Percentiles rank a stretch among this genome's conserved stretches.
Evolutionary conservation across 805 yeast genomes (phyloP).

Genomic region (Candida boidinii): DNA sequence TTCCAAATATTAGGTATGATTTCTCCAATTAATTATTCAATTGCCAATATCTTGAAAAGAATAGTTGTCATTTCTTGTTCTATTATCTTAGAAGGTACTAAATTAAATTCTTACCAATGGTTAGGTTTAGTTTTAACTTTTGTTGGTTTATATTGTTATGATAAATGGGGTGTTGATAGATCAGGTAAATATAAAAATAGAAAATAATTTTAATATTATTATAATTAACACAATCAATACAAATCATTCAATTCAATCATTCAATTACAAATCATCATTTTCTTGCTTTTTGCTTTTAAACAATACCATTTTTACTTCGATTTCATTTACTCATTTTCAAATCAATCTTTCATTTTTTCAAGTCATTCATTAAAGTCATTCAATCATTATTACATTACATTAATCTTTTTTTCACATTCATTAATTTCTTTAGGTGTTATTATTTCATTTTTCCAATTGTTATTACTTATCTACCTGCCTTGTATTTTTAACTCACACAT

Average conservation of each 20-base stretch:
- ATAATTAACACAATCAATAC: background rate
- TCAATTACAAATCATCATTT: no score
- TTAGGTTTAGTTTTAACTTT: constrained; percentile 49
- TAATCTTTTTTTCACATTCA: no score
- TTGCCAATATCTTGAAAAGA: constrained; percentile 70
- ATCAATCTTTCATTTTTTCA: background rate
- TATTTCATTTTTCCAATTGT: no score
- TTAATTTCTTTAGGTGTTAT: no score
- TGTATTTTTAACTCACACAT: no score
- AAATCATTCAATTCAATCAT: background rate
- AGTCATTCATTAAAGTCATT: background rate
- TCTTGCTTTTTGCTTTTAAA: no score
- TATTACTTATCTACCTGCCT: no score
- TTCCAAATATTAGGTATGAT: constrained; percentile 66
- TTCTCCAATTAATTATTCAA: constrained; percentile 71
- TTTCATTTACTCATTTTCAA: background rate
- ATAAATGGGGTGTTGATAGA: constrained; percentile 60
- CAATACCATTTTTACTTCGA: background rate
- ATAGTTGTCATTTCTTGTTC: constrained; percentile 64
- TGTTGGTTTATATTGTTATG: constrained; percentile 60
- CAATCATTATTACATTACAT: no score
- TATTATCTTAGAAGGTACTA: constrained; percentile 51
- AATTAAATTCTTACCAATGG: constrained; percentile 31
- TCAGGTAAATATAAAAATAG: constrained; percentile 14
- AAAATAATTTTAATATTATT: background rate